Base-by-base conservation (phyloP, 2,329 filamentous ascomycete genomes). In the Fusarium begoniae region DNA sequence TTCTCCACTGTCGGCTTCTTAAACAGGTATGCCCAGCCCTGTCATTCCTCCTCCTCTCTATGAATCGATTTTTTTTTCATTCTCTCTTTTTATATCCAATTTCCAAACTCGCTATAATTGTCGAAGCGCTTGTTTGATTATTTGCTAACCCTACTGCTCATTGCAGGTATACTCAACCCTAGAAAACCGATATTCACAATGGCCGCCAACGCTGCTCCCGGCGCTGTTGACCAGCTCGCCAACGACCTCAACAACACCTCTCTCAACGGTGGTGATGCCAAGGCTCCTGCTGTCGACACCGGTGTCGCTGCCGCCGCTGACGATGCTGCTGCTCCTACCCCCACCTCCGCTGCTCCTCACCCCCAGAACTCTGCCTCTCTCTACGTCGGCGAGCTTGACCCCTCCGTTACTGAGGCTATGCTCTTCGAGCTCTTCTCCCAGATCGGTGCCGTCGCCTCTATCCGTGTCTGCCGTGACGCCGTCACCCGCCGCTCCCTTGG, bases 341-440 rank as follows among this genome's bases (percentile, higher is more conserved):
- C 93, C 78, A 90, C 87, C 85, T 92, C 94, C 70, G 91, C 94
- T 77, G 90, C 90, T 79, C 89, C 87, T 77, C 93, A 93, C 83
- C 93, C 95, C 82, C 94, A 94, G 84, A 96, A 97, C 85, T 98
- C 96, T 60, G 96, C 96, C 75, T 99, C 96, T 69, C 94, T 99
- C 83, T 99, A 99, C 84, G 96, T 99, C 78, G 96, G 96, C 84
- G 96, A 99, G 89, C 94, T 99, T 80, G 96, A 99, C 85, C 91
- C 94, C 79, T 96, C 94, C 72, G 96, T 99, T 84, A 99, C 96
- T 76, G 96, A 99, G 90, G 96, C 96, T 79, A 99, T 99, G 96
- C 95, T 99, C 81, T 99, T 98, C 86, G 96, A 99, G 91, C 94
- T 99, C 75, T 99, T 99, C 90, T 98, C 96, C 70, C 96, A 97